Evolutionary conservation across 2,329 filamentous ascomycete species (phyloP).

Genomic region (Nemania abortiva): DNA sequence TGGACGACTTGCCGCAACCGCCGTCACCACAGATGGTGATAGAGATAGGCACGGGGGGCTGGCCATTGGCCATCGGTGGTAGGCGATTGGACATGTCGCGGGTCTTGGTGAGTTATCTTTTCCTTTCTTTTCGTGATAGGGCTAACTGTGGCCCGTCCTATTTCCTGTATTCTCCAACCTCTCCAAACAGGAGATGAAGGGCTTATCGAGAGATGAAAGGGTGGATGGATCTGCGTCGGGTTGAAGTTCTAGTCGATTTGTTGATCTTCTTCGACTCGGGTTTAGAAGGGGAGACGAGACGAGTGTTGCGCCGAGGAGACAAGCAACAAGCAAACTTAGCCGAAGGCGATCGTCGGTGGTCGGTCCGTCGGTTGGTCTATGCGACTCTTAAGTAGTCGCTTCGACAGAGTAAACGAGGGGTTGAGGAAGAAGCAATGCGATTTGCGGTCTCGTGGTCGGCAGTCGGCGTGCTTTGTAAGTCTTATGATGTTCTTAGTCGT

Average conservation of each 20-base stretch:
- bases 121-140: neutral
- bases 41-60: conserved; percentile 68
- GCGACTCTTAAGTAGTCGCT: conserved; percentile 17
- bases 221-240: neutral
- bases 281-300: neutral
- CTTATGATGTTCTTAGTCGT: conserved; percentile 4
- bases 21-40: conserved; percentile 91
- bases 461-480: conserved; percentile 16
- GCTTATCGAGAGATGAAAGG: neutral
- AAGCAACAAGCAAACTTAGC: neutral
- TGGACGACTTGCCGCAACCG: conserved; percentile 86
- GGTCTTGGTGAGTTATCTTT: neutral
- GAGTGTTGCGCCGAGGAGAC: neutral
- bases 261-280: neutral
- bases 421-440: conserved; percentile 20
- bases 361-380: neutral
- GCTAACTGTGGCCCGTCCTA: neutral
- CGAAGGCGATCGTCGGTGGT: neutral
- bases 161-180: neutral
- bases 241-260: neutral
- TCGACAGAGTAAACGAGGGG: conserved; percentile 1
- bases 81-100: conserved; percentile 28
- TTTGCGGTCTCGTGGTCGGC: conserved; percentile 12
- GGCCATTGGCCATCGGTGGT: conserved; percentile 38
- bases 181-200: too few relatives aligned